phyloP scores from a whole-genome alignment of 2,329 filamentous ascomycete genomes.

The Fusarium sp. region DNA sequence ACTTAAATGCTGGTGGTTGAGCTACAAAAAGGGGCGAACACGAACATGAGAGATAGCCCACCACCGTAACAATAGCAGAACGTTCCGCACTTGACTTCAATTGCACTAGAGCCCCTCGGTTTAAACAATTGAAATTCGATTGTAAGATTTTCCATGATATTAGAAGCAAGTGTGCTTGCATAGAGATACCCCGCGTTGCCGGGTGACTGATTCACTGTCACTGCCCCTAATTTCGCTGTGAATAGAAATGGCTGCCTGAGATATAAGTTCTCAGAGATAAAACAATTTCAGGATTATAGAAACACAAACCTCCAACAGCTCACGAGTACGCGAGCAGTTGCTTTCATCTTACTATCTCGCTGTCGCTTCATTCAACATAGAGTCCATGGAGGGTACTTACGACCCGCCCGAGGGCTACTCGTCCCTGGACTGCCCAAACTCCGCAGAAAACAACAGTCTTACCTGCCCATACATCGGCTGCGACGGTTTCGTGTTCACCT shows the following conservation, averaged over 20 bases:
- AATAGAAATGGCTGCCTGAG: background rate
- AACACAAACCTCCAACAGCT: background rate
- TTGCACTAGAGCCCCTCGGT: background rate
- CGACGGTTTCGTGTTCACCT: slow-evolving; percentile 43
- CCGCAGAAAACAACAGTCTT: slow-evolving; percentile 19
- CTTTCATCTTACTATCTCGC: background rate
- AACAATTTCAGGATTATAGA: background rate
- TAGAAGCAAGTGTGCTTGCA: background rate
- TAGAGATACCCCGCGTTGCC: background rate
- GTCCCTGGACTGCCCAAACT: slow-evolving; percentile 24
- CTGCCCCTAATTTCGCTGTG: background rate
- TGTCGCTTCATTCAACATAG: background rate
- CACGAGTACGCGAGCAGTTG: background rate
- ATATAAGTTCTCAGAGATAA: background rate
- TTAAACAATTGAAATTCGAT: background rate
- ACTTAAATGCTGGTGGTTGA: background rate
- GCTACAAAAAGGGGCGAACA: background rate
- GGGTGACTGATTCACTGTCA: background rate
- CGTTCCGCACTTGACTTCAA: background rate
- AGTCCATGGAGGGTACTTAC: background rate
- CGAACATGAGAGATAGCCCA: background rate
- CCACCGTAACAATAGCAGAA: background rate
- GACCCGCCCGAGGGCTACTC: slow-evolving; percentile 27
- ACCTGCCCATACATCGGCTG: slow-evolving; percentile 44
- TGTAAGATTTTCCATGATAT: background rate